phyloP scores from a whole-genome alignment of 1,284 basidiomycete species.

The Cutaneotrichosporon cutaneum region DNA sequence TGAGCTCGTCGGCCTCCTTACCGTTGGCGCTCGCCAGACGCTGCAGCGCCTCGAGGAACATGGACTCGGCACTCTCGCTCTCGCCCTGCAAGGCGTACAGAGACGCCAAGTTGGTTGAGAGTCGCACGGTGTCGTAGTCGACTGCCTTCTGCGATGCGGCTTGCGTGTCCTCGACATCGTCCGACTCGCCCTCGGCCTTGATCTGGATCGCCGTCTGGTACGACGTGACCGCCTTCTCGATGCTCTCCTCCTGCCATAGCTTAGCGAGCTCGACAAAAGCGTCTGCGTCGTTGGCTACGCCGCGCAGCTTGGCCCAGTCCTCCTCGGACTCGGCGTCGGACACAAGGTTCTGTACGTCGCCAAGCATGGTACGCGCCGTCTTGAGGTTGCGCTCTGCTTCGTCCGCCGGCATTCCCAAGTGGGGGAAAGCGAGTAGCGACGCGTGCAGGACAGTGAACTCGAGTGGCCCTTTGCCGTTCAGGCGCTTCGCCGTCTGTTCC shows the following conservation, averaged over 20 bases:
- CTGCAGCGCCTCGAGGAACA: slow-evolving; percentile 53
- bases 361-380: slow-evolving; percentile 76
- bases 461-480: slow-evolving; percentile 53
- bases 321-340: slow-evolving; percentile 52
- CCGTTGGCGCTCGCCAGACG: slow-evolving; percentile 54
- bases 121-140: slow-evolving; percentile 38
- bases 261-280: slow-evolving; percentile 82
- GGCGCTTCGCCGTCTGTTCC: slow-evolving; percentile 63
- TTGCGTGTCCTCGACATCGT: slow-evolving; percentile 11
- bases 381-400: slow-evolving; percentile 70
- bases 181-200: slow-evolving; percentile 49
- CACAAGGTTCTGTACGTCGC: slow-evolving; percentile 68
- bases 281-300: slow-evolving; percentile 71
- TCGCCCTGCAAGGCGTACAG: slow-evolving; percentile 71
- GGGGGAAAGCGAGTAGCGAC: slow-evolving; percentile 73
- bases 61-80: slow-evolving; percentile 55
- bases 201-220: slow-evolving; percentile 65
- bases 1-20: slow-evolving; percentile 59
- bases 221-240: slow-evolving; percentile 69
- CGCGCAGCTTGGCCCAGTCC: slow-evolving; percentile 56
- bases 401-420: slow-evolving; percentile 70
- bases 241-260: slow-evolving; percentile 77
- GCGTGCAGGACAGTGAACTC: slow-evolving; percentile 88
- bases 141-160: slow-evolving; percentile 23
- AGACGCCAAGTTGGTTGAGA: slow-evolving; percentile 80